Evolutionary conservation across 495 filamentous ascomycete species (phyloP).

Genomic region (Bacidia gigantensis): DNA sequence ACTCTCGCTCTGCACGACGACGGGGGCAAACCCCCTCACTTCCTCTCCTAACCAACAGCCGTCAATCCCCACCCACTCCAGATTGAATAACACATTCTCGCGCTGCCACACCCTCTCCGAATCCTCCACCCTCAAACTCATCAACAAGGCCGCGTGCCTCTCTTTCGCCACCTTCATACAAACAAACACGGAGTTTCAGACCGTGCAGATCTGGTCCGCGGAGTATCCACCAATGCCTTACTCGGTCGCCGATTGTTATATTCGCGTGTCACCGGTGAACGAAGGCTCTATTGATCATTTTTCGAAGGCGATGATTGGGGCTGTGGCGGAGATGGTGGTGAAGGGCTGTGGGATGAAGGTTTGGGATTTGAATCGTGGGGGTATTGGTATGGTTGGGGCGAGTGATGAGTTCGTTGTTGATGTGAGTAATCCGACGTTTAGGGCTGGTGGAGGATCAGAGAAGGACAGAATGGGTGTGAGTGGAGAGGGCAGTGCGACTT

Average conservation of each 20-base stretch:
- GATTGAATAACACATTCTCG: background rate
- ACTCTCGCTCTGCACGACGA: no score
- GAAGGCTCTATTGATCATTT: background rate
- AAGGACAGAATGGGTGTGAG: no score
- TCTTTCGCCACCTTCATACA: background rate
- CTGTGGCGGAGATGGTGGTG: background rate
- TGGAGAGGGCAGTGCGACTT: no score
- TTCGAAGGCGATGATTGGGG: background rate
- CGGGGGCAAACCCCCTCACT: no score
- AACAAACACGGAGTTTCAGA: background rate
- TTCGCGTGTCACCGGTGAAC: background rate
- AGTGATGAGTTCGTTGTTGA: background rate
- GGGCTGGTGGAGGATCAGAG: no score
- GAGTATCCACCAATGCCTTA: background rate
- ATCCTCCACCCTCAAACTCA: background rate
- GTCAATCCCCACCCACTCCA: no score
- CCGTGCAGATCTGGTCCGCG: background rate
- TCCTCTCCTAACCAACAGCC: no score
- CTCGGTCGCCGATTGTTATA: background rate
- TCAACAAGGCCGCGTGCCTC: background rate
- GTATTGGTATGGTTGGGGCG: background rate
- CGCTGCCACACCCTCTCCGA: background rate
- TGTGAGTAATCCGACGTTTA: background rate
- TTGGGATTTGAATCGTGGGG: background rate
- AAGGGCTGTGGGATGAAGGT: background rate